These are phyloP conservation scores for Kwoniella pini DNA, from an alignment of 768 basidiomycete species.

Conservation along the genomic window DNA sequence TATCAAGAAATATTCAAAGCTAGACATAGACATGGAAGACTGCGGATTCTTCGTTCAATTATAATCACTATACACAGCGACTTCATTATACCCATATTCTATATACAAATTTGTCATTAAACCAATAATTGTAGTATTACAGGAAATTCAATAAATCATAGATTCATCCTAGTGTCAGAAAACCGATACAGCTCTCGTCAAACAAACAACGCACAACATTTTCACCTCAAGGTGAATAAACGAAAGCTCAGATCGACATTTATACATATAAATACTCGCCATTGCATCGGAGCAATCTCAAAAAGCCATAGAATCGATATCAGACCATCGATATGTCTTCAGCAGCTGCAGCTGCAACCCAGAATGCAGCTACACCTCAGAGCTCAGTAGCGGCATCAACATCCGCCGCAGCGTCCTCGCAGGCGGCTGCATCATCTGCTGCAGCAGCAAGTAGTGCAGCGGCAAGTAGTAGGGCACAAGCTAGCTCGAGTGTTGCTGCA, in stretches of 20 bases:
- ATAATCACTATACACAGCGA: neutral
- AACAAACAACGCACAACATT: neutral
- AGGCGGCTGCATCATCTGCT: constrained; percentile 8
- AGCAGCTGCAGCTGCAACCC: constrained; percentile 6
- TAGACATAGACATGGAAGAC: neutral
- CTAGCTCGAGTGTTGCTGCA: constrained; percentile 7
- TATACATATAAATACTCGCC: too few relatives aligned
- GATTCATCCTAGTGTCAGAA: neutral
- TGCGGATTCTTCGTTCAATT: neutral
- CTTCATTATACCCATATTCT: neutral
- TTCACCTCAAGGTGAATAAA: neutral
- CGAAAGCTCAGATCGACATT: neutral
- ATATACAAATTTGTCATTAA: neutral
- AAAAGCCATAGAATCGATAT: neutral
- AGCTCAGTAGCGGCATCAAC: constrained; percentile 8
- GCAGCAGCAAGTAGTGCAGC: constrained; percentile 10
- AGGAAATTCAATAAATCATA: neutral
- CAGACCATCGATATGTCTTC: neutral
- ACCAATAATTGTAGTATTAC: neutral
- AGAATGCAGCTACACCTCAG: constrained; percentile 12
- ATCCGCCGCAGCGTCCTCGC: constrained; percentile 1
- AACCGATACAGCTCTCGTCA: neutral
- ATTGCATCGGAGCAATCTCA: neutral
- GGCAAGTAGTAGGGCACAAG: constrained; percentile 5
- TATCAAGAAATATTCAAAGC: neutral